Conservation (phyloP, 441 rosid species). For the Jatropha podagrica region DNA sequence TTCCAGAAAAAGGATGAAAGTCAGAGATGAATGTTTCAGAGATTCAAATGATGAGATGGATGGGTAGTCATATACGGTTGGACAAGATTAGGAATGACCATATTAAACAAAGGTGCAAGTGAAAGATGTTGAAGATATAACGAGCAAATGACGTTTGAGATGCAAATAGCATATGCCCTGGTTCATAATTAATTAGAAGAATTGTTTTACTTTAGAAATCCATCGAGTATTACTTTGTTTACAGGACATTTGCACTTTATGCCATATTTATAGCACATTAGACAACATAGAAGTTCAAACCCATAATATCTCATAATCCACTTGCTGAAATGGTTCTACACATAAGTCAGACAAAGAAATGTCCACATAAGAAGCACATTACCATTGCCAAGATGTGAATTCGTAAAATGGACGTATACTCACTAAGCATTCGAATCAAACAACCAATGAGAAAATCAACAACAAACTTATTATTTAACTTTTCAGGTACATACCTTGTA, state of each 20-base stretch:
- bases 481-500: conserved; percentile 53
- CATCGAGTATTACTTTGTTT: too few species aligned
- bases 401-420: background rate
- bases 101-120: too few species aligned
- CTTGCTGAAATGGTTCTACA: too few species aligned
- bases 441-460: background rate
- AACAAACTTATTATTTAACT: background rate
- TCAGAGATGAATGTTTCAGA: background rate
- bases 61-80: too few species aligned
- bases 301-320: background rate
- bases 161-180: too few species aligned
- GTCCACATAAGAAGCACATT: background rate
- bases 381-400: background rate
- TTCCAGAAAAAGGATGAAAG: background rate
- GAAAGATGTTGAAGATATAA: too few species aligned
- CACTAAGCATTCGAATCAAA: background rate
- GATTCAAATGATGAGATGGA: too few species aligned
- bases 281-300: background rate
- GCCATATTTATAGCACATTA: background rate
- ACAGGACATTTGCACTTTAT: too few species aligned
- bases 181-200: too few species aligned
- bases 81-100: too few species aligned
- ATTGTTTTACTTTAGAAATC: too few species aligned
- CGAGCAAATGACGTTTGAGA: too few species aligned
- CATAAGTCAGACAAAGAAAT: background rate